Base-by-base conservation (phyloP, 139 green algal species). In the Micromonas commoda region DNA sequence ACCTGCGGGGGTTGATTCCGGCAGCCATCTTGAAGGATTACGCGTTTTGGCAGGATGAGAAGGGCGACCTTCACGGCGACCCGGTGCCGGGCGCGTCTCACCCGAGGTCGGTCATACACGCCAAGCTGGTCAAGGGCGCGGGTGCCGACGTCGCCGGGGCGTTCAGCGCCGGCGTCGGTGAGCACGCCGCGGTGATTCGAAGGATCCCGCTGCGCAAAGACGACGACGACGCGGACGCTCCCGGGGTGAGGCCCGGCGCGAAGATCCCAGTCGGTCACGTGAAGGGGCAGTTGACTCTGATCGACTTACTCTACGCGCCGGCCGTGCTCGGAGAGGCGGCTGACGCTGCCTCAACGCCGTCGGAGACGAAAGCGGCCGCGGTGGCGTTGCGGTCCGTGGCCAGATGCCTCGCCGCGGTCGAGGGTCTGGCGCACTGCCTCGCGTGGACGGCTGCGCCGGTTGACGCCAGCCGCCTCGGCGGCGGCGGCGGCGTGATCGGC, bases 1-100 rank as follows among this genome's bases (percentile, higher is more conserved):
- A 71, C 34, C 71, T 82, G 45, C 66, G 52, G 23, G 77, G 77
- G 16, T n/a, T 82, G 20, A n/a, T 82, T 31, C 77, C 77, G 3
- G 52, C 53, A 21, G 65, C 37, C 19, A 33, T 82, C 19, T 63
- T 82, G 67, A n/a, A 77, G 29, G 53, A 77, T 33, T 82, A 77
- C 45, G 29, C 51, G 1, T 82, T 82, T 4, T 82, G 77, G 77
- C 77, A 76, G 39, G 39, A 23, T 16, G 67, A 60, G 23, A 54
- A 67, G 33, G 77, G 60, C 9, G 60, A 67, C 53, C 26, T 82
- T 21, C 60, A 38, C 31, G 77, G 77, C 28, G 65, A 76, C 35
- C 39, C 53, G 24, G 0, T 20, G 5, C 61, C 64, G 38, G 29
- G n/a, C 26, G 76, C 32, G n/a, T 28, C 13, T 29, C 52, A 80